phyloP scores from a whole-genome alignment of 371 early-diverging fungal species.

The Syncephalis fuscata region DNA sequence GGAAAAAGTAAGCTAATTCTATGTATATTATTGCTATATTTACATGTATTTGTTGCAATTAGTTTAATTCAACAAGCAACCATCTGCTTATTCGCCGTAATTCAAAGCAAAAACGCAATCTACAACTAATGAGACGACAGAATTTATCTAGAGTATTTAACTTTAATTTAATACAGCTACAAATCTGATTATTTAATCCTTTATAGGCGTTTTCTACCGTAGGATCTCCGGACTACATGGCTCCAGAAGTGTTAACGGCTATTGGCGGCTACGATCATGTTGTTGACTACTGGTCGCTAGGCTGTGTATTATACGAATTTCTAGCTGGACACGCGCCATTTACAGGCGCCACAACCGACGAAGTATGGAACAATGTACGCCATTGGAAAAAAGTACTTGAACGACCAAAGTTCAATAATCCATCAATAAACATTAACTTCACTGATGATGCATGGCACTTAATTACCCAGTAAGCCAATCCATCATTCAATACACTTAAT shows the following conservation, averaged over 20 bases:
- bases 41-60: background rate
- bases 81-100: slow-evolving; percentile 20
- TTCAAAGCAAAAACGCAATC: slow-evolving; percentile 25
- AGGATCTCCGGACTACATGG: slow-evolving; percentile 77
- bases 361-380: slow-evolving; percentile 72
- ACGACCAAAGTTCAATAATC: slow-evolving; percentile 49
- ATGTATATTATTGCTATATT: background rate
- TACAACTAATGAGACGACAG: slow-evolving; percentile 17
- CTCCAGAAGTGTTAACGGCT: slow-evolving; percentile 42
- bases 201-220: slow-evolving; percentile 42
- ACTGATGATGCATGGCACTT: slow-evolving; percentile 56
- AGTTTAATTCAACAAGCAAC: slow-evolving; percentile 33
- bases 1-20: slow-evolving; percentile 18
- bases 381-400: slow-evolving; percentile 55
- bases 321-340: slow-evolving; percentile 65
- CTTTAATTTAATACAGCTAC: too few relatives aligned
- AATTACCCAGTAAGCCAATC: slow-evolving; percentile 22
- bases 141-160: too few relatives aligned
- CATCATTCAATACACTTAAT: background rate
- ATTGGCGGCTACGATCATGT: slow-evolving; percentile 37
- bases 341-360: slow-evolving; percentile 50
- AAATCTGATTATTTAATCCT: background rate
- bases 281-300: slow-evolving; percentile 82
- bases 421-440: slow-evolving; percentile 54
- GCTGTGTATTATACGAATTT: slow-evolving; percentile 82